These are phyloP conservation scores for Populus alba DNA, from an alignment of 345 rosid genomes.

Conservation along the genomic window DNA sequence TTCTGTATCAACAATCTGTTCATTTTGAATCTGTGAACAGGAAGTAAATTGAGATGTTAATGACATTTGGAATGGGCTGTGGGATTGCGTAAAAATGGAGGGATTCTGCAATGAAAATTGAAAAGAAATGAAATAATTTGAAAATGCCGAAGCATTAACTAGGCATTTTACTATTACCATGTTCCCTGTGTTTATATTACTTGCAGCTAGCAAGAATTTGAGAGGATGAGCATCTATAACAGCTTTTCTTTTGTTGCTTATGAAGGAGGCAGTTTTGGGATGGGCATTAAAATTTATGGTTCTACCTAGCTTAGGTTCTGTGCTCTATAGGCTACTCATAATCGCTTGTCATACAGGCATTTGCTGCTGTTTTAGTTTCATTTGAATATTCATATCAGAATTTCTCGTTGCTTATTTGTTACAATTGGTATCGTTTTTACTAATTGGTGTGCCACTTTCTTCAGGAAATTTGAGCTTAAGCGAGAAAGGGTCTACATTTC, in stretches of 20 bases:
- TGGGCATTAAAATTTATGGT: background rate
- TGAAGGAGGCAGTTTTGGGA: too few species aligned
- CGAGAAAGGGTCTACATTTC: slow-evolving; percentile 16
- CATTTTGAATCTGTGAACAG: background rate
- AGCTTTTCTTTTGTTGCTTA: background rate
- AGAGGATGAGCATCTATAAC: background rate
- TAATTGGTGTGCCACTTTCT: background rate
- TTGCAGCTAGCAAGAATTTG: background rate
- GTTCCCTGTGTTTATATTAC: background rate
- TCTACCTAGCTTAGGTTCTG: background rate
- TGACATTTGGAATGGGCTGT: background rate
- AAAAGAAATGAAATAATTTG: background rate
- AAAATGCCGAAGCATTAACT: background rate
- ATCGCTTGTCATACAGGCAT: too few species aligned
- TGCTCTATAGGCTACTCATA: background rate
- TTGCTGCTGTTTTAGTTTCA: background rate
- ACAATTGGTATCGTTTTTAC: background rate
- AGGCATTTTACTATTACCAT: too few species aligned
- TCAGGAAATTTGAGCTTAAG: slow-evolving; percentile 24
- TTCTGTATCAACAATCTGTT: background rate
- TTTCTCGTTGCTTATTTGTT: background rate
- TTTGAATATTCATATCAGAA: background rate
- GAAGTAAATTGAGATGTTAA: background rate
- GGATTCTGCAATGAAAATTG: background rate
- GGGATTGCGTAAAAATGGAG: background rate